Percentiles rank a stretch among this genome's conserved stretches.
Conservation (phyloP, 305 asterid species). For the Rubia peregrina region DNA sequence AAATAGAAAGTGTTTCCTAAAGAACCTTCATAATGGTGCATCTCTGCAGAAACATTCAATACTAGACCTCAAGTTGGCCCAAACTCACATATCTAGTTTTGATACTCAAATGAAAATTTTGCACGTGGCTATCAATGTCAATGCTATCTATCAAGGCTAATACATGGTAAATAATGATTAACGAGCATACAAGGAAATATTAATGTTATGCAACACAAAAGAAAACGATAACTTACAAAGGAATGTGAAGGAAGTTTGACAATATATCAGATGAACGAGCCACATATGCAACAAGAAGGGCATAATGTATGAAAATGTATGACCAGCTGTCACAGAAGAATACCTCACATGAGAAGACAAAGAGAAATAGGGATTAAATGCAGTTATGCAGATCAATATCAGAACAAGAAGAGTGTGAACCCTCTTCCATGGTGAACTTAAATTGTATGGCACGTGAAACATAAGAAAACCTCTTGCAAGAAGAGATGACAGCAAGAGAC, state of each 20-base stretch:
- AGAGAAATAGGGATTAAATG: not conserved
- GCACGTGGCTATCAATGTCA: too few relatives aligned
- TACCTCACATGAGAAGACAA: slow-evolving; percentile 11
- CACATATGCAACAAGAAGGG: slow-evolving; percentile 91
- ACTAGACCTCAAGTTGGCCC: not conserved
- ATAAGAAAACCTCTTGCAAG: not conserved
- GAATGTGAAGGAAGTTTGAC: slow-evolving; percentile 72
- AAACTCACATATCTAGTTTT: not conserved
- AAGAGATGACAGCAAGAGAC: not conserved
- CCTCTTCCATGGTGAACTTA: not conserved
- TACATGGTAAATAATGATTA: not conserved
- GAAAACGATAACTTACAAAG: slow-evolving; percentile 41
- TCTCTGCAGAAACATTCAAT: not conserved
- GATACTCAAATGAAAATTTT: too few relatives aligned
- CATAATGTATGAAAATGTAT: slow-evolving; percentile 84
- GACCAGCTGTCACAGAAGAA: slow-evolving; percentile 73
- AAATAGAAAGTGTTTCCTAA: not conserved
- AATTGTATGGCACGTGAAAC: slow-evolving; percentile 1
- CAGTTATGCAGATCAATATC: not conserved
- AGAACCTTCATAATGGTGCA: not conserved
- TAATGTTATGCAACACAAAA: slow-evolving; percentile 11
- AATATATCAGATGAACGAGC: slow-evolving; percentile 92
- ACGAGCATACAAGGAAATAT: slow-evolving; percentile 14
- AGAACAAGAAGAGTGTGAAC: not conserved
- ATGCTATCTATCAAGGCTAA: too few relatives aligned